Evolutionary conservation across 371 early-diverging fungal genomes (phyloP).

Genomic region (Syncephalis plumigaleata): DNA sequence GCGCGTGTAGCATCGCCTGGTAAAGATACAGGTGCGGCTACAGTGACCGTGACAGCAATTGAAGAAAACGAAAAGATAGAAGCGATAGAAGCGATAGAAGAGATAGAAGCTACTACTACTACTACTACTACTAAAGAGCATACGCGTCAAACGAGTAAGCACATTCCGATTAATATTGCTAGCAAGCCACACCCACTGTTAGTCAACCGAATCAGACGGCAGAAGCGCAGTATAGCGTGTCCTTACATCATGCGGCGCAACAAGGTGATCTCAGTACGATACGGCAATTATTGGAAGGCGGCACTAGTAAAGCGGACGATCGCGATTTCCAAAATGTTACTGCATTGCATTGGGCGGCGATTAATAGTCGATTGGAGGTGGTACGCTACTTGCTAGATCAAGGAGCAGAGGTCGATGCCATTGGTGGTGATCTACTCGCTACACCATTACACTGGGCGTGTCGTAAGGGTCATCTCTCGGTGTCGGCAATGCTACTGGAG

Average conservation of each 20-base stretch:
- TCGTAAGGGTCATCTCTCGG: constrained; percentile 47
- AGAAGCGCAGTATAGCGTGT: constrained; percentile 8
- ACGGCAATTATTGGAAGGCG: constrained; percentile 26
- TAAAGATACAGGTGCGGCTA: too few species aligned
- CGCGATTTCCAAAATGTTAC: constrained; percentile 45
- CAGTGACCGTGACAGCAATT: too few species aligned
- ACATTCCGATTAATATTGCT: too few species aligned
- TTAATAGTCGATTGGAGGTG: constrained; percentile 56
- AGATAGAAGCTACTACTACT: too few species aligned
- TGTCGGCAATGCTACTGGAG: constrained; percentile 50
- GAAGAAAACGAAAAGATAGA: too few species aligned
- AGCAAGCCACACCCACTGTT: too few species aligned
- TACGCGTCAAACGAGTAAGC: too few species aligned
- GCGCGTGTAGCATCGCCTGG: too few species aligned
- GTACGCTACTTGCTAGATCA: constrained; percentile 62
- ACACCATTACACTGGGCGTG: constrained; percentile 84
- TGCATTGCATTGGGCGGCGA: constrained; percentile 64
- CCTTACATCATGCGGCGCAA: constrained; percentile 46
- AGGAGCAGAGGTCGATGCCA: constrained; percentile 55
- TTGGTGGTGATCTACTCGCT: constrained; percentile 60
- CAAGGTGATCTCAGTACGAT: constrained; percentile 35
- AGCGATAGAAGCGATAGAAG: too few species aligned
- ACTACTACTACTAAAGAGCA: too few species aligned
- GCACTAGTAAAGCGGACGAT: constrained; percentile 23
- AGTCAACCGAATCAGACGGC: too few species aligned